These are phyloP conservation scores for Chenopodium album DNA, from an alignment of 148 eudicot species.

Conservation along the genomic window DNA sequence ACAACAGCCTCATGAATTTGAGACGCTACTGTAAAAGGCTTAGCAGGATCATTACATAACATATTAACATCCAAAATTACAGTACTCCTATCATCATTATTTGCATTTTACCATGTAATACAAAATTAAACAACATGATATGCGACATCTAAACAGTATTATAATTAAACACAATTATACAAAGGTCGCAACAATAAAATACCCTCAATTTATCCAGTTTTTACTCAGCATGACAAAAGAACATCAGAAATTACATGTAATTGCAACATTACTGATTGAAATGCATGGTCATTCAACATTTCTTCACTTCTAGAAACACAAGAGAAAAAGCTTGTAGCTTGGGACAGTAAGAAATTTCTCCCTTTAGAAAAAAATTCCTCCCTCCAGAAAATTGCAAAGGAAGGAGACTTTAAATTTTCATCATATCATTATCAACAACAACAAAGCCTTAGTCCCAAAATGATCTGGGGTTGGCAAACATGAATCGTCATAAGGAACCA, in stretches of 20 bases:
- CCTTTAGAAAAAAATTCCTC: too few species aligned
- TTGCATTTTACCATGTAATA: background rate
- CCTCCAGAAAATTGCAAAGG: background rate
- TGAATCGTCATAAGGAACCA: too few species aligned
- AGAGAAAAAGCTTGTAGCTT: background rate
- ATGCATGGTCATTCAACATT: background rate
- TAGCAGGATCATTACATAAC: background rate
- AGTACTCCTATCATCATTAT: background rate
- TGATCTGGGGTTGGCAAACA: too few species aligned
- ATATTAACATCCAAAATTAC: background rate
- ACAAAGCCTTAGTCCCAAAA: too few species aligned
- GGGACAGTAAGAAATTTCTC: background rate
- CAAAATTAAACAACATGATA: background rate
- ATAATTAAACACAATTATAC: background rate
- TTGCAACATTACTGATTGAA: background rate
- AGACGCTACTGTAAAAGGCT: background rate
- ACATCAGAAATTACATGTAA: background rate
- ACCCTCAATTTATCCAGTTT: background rate
- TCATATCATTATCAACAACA: too few species aligned
- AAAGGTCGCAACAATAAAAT: background rate
- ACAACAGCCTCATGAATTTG: background rate
- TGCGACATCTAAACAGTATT: background rate
- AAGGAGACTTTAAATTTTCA: background rate
- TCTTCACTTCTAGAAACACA: background rate
- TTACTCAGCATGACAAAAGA: background rate